A percentile compares a stretch with the other conserved stretches of the same genome.
These are phyloP conservation scores for Globisporangium cystogenes DNA, from an alignment of 352 stramenopile species.

Conservation along the genomic window DNA sequence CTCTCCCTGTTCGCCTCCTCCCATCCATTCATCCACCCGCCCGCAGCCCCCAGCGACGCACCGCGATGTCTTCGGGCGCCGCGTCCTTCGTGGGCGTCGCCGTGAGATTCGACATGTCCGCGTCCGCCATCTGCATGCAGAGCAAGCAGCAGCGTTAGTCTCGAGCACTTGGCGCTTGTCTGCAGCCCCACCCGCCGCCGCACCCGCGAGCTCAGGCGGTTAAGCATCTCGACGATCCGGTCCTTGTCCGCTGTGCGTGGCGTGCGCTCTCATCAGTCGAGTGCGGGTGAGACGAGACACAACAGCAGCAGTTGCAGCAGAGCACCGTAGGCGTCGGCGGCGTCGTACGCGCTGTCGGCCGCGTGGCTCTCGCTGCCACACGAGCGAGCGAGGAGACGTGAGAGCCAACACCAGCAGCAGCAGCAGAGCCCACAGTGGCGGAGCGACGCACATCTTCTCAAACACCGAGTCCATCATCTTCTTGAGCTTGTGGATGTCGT, in stretches of 20 bases:
- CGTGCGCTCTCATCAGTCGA: background rate
- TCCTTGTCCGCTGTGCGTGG: slow-evolving; percentile 67
- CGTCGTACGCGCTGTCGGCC: slow-evolving; percentile 52
- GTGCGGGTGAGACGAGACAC: background rate
- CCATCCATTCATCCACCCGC: too few relatives aligned
- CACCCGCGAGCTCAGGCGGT: slow-evolving; percentile 78
- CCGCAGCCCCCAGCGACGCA: slow-evolving; percentile 7
- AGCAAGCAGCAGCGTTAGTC: too few relatives aligned
- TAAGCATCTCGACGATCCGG: slow-evolving; percentile 85
- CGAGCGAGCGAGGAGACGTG: background rate
- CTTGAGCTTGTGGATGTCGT: slow-evolving; percentile 90
- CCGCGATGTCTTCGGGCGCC: slow-evolving; percentile 67
- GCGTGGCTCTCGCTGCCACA: slow-evolving; percentile 51
- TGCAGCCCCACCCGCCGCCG: background rate
- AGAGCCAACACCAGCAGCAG: background rate
- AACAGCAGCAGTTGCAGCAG: background rate
- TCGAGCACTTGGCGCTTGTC: background rate
- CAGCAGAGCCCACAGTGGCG: background rate
- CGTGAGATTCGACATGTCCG: slow-evolving; percentile 86
- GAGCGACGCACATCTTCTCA: slow-evolving; percentile 67
- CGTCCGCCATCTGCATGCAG: slow-evolving; percentile 79
- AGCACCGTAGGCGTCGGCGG: slow-evolving; percentile 71
- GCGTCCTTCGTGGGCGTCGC: slow-evolving; percentile 71
- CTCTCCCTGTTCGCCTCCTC: too few relatives aligned
- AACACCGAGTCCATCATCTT: slow-evolving; percentile 89